Evolutionary conservation across 2,329 filamentous ascomycete genomes (phyloP), one percentile per base, ranked within the genome.

Genomic region (Diplodia mutila): DNA sequence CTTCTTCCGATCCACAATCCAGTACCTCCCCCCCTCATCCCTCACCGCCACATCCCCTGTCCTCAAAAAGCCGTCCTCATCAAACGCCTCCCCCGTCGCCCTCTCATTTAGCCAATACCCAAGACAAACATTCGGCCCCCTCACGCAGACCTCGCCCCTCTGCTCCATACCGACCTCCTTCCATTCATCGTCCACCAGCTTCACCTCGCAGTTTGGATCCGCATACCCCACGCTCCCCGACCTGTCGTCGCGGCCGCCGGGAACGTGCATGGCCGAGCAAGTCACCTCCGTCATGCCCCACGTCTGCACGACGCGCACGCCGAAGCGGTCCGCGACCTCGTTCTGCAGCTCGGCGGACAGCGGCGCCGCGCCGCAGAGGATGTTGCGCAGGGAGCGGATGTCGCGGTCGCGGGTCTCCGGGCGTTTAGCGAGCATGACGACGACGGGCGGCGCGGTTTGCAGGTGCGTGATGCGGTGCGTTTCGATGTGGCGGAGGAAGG

Each of bases 261-360:
- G 64, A 23, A 54, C 61, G 27, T 65, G 61, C 49, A 49, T 37
- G 70, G 78, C 70, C 76, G 79, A 66, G 85, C 85, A 71, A 74
- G 79, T 73, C 4, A 74, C 72, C 69, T 87, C 85, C 0, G 85
- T 86, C 81, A 86, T 85, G 1, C 85, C 85, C 80, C 82, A 87
- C 42, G 79, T 80, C 70, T 81, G 79, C 1, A 79, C 76, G 8
- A 81, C 73, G 48, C 77, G 76, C 9, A 78, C 67, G n/a, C 71
- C 72, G 42, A 75, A 74, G 12, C 73, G 73, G 5, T 68, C 70
- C n/a, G 76, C 77, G n/a, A 80, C 77, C 59, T 78, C 75, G 63
- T 78, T 78, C 67, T 80, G 77, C 4, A 81, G 72, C 42, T 76
- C 73, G 23, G 75, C 75, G 7, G 76, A 75, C 66, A 80, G 74